phyloP scores from a whole-genome alignment of 2,329 filamentous ascomycete genomes.

The Immersiporthe knoxdaviesiana region DNA sequence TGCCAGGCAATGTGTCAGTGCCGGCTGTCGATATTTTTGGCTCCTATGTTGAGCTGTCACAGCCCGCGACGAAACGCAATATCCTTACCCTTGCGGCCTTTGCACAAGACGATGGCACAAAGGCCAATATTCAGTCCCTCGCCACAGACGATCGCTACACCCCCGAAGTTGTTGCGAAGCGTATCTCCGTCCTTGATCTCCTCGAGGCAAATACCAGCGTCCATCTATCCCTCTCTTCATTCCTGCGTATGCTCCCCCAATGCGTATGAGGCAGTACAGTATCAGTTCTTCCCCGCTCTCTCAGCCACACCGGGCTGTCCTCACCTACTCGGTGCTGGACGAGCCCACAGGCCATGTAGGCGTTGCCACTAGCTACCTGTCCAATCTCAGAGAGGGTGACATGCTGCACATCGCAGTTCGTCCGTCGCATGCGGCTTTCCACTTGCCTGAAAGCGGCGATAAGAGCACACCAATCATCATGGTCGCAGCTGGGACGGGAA shows the following conservation, averaged over 20 bases:
- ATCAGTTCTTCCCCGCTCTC: not conserved
- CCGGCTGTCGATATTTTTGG: not conserved
- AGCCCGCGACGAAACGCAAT: not conserved
- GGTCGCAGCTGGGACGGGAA: not conserved
- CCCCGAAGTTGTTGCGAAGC: not conserved
- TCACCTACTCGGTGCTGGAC: not conserved
- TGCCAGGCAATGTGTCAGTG: not conserved
- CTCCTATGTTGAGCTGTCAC: not conserved
- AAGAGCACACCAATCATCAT: not conserved
- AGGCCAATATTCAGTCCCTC: not conserved
- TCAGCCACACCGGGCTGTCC: not conserved
- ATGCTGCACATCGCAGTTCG: not conserved
- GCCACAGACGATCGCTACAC: not conserved
- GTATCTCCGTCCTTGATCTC: not conserved
- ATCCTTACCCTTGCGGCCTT: not conserved
- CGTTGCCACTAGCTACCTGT: not conserved
- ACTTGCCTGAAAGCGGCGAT: not conserved
- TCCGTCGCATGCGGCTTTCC: not conserved
- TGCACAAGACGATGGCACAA: not conserved
- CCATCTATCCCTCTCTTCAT: not conserved
- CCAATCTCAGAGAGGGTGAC: not conserved
- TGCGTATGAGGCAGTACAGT: not conserved
- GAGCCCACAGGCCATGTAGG: not conserved
- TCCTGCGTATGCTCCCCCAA: constrained; percentile 1
- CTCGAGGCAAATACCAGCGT: not conserved